phyloP scores from a whole-genome alignment of 768 basidiomycete genomes.

The Baorangia bicolor region DNA sequence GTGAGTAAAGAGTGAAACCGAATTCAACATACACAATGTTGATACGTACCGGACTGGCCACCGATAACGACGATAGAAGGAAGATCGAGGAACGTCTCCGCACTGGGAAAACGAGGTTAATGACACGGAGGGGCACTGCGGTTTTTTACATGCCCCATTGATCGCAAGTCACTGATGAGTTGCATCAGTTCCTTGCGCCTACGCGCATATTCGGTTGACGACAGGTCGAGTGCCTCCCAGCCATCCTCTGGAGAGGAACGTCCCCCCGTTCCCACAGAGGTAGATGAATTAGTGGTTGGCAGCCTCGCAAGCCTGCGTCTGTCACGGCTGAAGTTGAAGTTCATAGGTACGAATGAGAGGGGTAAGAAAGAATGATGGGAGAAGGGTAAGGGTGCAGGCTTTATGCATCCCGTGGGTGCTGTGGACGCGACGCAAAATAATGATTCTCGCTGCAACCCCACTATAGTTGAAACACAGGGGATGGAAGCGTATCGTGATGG shows the following conservation, averaged over 20 bases:
- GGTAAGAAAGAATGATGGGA: not conserved
- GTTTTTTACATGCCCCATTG: slow-evolving; percentile 36
- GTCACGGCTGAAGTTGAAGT: not conserved
- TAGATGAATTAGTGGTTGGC: not conserved
- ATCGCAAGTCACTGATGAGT: slow-evolving; percentile 38
- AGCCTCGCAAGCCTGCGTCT: not conserved
- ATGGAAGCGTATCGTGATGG: not conserved
- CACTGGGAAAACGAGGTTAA: slow-evolving; percentile 30
- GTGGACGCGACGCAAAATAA: not conserved
- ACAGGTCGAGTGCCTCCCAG: slow-evolving; percentile 20
- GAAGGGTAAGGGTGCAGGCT: not conserved
- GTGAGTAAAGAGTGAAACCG: not conserved
- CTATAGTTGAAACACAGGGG: not conserved
- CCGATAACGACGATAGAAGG: slow-evolving; percentile 59
- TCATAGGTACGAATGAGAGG: slow-evolving; percentile 1
- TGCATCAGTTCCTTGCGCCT: slow-evolving; percentile 40
- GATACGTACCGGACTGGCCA: slow-evolving; percentile 48
- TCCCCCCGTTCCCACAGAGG: not conserved
- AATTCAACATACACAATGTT: not conserved
- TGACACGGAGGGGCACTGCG: not conserved
- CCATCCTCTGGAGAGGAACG: slow-evolving; percentile 13
- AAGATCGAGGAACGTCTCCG: slow-evolving; percentile 39
- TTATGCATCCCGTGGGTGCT: slow-evolving; percentile 8
- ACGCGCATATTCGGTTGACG: slow-evolving; percentile 40
- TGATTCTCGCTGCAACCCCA: not conserved